phyloP scores from a whole-genome alignment of 2,329 filamentous ascomycete species.

The Atkinsonella hypoxylon region DNA sequence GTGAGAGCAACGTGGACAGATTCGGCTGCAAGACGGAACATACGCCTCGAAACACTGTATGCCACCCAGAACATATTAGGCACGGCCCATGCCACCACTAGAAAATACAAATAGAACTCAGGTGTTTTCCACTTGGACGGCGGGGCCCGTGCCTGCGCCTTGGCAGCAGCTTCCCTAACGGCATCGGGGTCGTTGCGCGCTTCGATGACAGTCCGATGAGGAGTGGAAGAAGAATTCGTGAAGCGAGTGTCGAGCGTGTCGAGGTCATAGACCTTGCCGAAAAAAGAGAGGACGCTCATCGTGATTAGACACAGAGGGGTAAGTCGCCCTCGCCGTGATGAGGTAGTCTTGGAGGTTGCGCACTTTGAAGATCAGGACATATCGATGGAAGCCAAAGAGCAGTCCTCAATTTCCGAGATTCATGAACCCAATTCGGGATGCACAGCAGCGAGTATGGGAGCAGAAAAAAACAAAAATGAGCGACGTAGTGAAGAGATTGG shows the following conservation, averaged over 20 bases:
- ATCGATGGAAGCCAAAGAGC: not conserved
- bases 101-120: constrained; percentile 76
- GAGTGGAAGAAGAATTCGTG: constrained; percentile 55
- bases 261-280: constrained; percentile 48
- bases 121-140: constrained; percentile 72
- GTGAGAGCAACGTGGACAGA: not conserved
- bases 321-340: not conserved
- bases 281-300: constrained; percentile 32
- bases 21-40: constrained; percentile 14
- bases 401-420: not conserved
- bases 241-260: constrained; percentile 53
- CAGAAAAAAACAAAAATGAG: not conserved
- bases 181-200: constrained; percentile 30
- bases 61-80: constrained; percentile 88
- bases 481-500: not conserved
- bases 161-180: constrained; percentile 19
- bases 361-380: not conserved
- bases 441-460: not conserved
- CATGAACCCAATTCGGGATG: not conserved
- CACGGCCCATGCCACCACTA: constrained; percentile 52
- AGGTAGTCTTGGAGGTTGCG: not conserved
- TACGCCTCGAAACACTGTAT: constrained; percentile 74
- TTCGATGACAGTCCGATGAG: constrained; percentile 48
- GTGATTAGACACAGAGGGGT: constrained; percentile 7
- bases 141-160: constrained; percentile 32